Base-by-base conservation (phyloP, 805 yeast species). In the Teunomyces funiuensis region DNA sequence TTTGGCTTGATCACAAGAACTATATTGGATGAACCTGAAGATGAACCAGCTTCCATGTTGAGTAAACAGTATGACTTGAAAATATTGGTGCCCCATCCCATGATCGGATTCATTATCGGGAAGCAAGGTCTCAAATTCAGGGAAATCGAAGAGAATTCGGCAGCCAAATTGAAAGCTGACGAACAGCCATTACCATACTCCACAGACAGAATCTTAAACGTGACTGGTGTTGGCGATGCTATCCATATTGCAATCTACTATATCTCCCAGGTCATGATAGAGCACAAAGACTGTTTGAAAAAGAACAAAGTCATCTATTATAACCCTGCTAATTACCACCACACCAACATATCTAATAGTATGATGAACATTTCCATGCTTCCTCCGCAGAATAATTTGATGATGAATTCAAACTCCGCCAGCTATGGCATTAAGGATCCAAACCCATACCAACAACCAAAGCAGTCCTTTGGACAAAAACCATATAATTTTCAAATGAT, bases 181-280 rank as follows among this genome's bases (percentile, higher is more conserved):
- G 88, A 83, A 30, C 77, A 79, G 34, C 77, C 82, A 11, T 65
- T 88, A 49, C 86, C 93, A 1, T 77, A 76, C 45, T 83, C 91
- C 0, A 86, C 89, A 11, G 96, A 88, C 58, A 73, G 95, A 44
- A 70, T 85, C 15, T 66, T 88, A 36, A 72, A 80, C 17, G 75
- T 88, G 6, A 69, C 75, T 4, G 96, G 96, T 5, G 91, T 85
- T 10, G 88, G 89, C 1, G 95, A 88, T 64, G 89, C 96, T 2
- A 77, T 88, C 30, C 95, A 86, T 56, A 85, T 87, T 51, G 96
- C 96, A 7, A 71, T 82, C 0, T 86, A 83, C 61, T 84, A 83
- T 57, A 73, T 85, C 42, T 81, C 85, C 1, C 85, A 82, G 58
- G 83, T 85, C 3, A 71, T 83, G 41, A 57, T 80, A 39, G 83